Evolutionary conservation across 2,329 filamentous ascomycete genomes (phyloP).

Genomic region (Gaeumannomyces sp.): DNA sequence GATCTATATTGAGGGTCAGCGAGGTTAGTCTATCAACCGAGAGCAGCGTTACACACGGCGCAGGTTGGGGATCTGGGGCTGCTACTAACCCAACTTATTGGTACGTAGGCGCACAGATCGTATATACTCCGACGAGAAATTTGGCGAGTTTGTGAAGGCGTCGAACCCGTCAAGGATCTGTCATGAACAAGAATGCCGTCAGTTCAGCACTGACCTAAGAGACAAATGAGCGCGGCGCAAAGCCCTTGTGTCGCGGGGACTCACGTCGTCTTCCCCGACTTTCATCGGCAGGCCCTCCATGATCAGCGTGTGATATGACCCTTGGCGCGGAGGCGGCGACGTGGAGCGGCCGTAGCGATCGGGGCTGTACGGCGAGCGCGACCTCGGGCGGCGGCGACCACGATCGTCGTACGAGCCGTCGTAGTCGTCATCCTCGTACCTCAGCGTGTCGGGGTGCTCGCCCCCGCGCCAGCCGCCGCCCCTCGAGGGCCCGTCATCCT

Average conservation of each 20-base stretch:
- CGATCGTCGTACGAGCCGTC: conserved; percentile 2
- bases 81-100: conserved; percentile 13
- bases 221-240: too few species aligned
- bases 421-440: conserved; percentile 8
- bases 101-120: conserved; percentile 15
- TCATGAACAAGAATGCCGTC: neutral
- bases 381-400: conserved; percentile 1
- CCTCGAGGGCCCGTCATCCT: conserved; percentile 2
- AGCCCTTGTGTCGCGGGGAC: conserved; percentile 17
- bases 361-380: neutral
- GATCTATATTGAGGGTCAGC: conserved; percentile 16
- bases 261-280: conserved; percentile 46
- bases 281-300: conserved; percentile 46
- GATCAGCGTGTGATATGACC: conserved; percentile 33
- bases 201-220: too few species aligned
- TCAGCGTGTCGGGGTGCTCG: conserved; percentile 2
- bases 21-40: neutral
- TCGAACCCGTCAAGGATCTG: conserved; percentile 16
- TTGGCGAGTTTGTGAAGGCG: conserved; percentile 13
- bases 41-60: too few species aligned
- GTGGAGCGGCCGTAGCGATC: conserved; percentile 10
- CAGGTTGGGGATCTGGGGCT: conserved; percentile 5
- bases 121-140: conserved; percentile 16
- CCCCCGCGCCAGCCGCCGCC: conserved; percentile 3
- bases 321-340: conserved; percentile 12